Percentiles rank a stretch among this genome's conserved stretches.
Conservation (phyloP, 1,139 yeast genomes). For the Schizosaccharomyces versatilis region DNA sequence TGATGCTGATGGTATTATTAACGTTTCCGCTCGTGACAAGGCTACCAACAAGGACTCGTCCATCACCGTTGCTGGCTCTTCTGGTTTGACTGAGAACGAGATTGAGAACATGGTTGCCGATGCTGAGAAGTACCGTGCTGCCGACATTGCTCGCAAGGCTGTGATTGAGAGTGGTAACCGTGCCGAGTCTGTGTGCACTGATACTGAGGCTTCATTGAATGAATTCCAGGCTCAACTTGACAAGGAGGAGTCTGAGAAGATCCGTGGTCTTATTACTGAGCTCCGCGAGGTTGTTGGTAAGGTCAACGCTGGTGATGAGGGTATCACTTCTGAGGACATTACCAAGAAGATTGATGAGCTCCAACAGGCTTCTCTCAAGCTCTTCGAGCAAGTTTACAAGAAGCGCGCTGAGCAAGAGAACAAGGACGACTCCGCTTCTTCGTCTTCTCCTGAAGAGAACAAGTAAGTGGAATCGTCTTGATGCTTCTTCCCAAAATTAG, state of each 20-base stretch:
- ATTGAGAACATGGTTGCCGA: slow-evolving; percentile 96
- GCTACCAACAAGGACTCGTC: slow-evolving; percentile 97
- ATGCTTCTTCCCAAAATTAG: no score
- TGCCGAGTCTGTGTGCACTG: slow-evolving; percentile 91
- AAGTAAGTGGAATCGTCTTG: slow-evolving; percentile 4
- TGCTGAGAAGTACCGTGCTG: slow-evolving; percentile 92
- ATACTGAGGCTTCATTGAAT: slow-evolving; percentile 80
- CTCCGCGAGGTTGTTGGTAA: slow-evolving; percentile 81
- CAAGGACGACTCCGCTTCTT: background rate
- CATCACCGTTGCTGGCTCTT: slow-evolving; percentile 94
- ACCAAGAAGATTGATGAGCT: slow-evolving; percentile 87
- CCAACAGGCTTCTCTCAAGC: slow-evolving; percentile 76
- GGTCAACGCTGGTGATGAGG: slow-evolving; percentile 76
- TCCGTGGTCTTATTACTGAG: slow-evolving; percentile 50
- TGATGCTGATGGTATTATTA: slow-evolving; percentile 96
- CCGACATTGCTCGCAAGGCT: slow-evolving; percentile 87
- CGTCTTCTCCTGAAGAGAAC: slow-evolving; percentile 12
- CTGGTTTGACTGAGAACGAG: slow-evolving; percentile 89
- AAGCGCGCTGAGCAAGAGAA: slow-evolving; percentile 23
- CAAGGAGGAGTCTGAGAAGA: slow-evolving; percentile 67
- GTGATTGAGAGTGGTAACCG: slow-evolving; percentile 89
- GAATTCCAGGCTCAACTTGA: slow-evolving; percentile 89
- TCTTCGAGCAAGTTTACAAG: slow-evolving; percentile 92
- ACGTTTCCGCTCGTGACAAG: slow-evolving; percentile 95
- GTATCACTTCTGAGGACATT: slow-evolving; percentile 56